Conservation (phyloP, 2,329 filamentous ascomycete species). For the Talaromyces sp. region DNA sequence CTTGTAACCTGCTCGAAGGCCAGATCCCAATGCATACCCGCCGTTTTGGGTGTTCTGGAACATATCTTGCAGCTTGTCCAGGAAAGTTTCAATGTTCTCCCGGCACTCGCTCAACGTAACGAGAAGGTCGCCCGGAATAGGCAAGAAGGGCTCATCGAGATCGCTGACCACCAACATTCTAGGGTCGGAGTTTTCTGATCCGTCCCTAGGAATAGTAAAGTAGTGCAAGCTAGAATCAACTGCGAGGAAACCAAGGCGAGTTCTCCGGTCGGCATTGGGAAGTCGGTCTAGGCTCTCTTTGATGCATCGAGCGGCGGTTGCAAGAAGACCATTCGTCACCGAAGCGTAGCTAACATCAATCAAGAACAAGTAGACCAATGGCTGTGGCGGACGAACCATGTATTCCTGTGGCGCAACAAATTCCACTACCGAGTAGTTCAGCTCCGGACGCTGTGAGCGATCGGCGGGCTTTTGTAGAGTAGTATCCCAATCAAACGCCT, state of each 20-base stretch:
- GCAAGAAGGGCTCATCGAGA: constrained; percentile 91
- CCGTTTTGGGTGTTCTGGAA: constrained; percentile 90
- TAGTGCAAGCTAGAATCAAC: constrained; percentile 94
- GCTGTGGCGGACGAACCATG: constrained; percentile 96
- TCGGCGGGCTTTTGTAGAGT: constrained; percentile 86
- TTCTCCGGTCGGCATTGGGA: constrained; percentile 93
- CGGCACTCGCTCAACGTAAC: constrained; percentile 85
- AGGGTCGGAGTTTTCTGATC: constrained; percentile 75
- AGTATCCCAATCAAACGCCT: constrained; percentile 97
- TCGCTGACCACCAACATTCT: constrained; percentile 93
- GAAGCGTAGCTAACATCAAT: constrained; percentile 91
- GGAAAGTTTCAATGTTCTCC: constrained; percentile 83
- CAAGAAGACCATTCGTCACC: constrained; percentile 82
- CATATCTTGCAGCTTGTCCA: constrained; percentile 89
- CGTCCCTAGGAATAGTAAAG: constrained; percentile 87
- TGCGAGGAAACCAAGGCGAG: constrained; percentile 87
- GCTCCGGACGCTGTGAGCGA: constrained; percentile 82
- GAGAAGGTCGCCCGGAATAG: constrained; percentile 84
- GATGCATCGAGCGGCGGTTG: constrained; percentile 88
- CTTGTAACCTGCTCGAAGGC: constrained; percentile 87
- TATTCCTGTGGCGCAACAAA: constrained; percentile 98
- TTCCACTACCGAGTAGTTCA: constrained; percentile 95
- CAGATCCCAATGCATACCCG: constrained; percentile 90
- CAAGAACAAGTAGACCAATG: constrained; percentile 89
- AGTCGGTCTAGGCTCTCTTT: constrained; percentile 92